Conservation (phyloP, 2,329 filamentous ascomycete genomes). For the Paracamarosporium sp. region DNA sequence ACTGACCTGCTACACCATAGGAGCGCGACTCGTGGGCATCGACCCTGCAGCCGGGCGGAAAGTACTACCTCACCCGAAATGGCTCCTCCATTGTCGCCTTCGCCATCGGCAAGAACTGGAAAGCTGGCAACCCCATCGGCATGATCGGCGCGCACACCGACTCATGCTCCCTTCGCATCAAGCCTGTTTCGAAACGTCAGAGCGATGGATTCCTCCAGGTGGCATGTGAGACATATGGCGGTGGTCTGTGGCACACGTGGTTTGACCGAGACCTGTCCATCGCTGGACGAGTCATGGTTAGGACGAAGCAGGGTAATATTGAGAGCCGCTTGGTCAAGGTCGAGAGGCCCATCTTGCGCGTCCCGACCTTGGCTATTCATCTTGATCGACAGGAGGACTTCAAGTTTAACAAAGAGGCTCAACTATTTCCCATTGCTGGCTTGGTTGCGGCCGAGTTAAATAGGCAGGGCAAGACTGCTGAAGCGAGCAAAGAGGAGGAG, state of each 20-base stretch:
- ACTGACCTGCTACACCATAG: constrained; percentile 40
- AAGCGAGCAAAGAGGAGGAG: constrained; percentile 55
- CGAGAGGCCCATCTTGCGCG: constrained; percentile 86
- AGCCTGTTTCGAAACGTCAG: constrained; percentile 90
- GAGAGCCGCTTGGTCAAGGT: constrained; percentile 88
- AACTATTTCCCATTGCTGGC: constrained; percentile 92
- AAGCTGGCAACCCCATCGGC: constrained; percentile 84
- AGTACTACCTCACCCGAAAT: constrained; percentile 96
- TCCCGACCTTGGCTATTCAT: constrained; percentile 94
- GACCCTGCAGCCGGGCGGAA: constrained; percentile 81
- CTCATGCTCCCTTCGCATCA: constrained; percentile 88
- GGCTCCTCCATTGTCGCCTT: constrained; percentile 92
- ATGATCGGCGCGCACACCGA: constrained; percentile 98
- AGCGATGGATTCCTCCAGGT: constrained; percentile 90
- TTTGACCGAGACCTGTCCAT: constrained; percentile 94
- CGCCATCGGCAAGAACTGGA: constrained; percentile 88
- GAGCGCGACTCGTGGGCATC: constrained; percentile 90
- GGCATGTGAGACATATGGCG: constrained; percentile 95
- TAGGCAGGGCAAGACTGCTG: constrained; percentile 64
- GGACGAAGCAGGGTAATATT: constrained; percentile 74
- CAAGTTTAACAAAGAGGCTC: constrained; percentile 94
- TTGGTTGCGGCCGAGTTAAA: constrained; percentile 89
- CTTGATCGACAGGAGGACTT: constrained; percentile 86
- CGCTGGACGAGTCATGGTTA: constrained; percentile 86
- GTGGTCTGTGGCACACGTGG: constrained; percentile 97